Evolutionary conservation across 2,329 filamentous ascomycete genomes (phyloP).

Genomic region (Fusarium sp.): DNA sequence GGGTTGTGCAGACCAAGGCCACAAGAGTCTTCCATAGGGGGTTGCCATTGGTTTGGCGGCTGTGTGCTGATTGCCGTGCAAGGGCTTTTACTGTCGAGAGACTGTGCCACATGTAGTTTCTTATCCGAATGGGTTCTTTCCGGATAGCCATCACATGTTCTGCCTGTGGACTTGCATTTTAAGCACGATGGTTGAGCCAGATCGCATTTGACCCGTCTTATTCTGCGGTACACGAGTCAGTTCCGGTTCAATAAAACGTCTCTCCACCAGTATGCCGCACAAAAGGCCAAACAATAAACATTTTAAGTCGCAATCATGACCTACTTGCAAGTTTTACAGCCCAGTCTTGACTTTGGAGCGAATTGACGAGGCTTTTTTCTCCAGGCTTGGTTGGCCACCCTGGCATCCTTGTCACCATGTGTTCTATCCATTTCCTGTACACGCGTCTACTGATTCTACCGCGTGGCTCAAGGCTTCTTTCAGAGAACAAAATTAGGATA

Average conservation of each 20-base stretch:
- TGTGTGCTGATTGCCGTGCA: too few species aligned
- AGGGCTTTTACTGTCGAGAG: not conserved
- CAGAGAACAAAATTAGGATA: too few species aligned
- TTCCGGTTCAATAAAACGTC: not conserved
- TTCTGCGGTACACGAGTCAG: not conserved
- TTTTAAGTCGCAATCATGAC: not conserved
- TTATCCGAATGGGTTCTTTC: not conserved
- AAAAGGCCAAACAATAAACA: too few species aligned
- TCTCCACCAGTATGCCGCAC: too few species aligned
- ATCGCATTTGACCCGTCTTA: conserved; percentile 6
- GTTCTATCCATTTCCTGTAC: not conserved
- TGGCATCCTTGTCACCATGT: not conserved
- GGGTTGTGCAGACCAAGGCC: not conserved
- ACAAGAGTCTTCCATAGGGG: not conserved
- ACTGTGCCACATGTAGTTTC: too few species aligned
- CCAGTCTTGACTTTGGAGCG: conserved; percentile 1
- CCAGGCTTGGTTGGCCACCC: not conserved
- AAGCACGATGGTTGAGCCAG: not conserved
- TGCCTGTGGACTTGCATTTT: not conserved
- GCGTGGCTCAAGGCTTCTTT: too few species aligned
- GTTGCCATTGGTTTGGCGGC: not conserved
- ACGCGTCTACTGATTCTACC: too few species aligned
- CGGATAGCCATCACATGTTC: not conserved
- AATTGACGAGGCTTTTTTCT: conserved; percentile 2
- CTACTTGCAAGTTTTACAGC: conserved; percentile 4